Evolutionary conservation across 306 rosid species (phyloP), one percentile per base, ranked within the genome.

Genomic region (Trifolium repens): DNA sequence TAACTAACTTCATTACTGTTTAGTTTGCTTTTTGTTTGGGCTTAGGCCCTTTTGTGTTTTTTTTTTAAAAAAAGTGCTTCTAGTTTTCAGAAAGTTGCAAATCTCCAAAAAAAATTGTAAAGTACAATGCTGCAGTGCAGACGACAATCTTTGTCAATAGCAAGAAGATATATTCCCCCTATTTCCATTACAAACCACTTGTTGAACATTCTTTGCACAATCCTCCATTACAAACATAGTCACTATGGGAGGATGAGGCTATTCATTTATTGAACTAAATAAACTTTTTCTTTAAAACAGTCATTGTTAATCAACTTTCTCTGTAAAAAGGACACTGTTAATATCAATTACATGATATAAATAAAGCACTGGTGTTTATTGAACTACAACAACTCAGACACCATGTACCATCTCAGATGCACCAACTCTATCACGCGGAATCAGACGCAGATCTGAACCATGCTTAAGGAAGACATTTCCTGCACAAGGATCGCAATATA

Each of bases 351-450:
- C 78, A 81, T 34, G 39, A 76, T 34, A 65, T 55, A 55, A 66
- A n/a, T 39, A 60, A 4, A 61, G 24, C 44, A 37, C 34, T 10
- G 17, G 62, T 40, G 47, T 67, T 39, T 14, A 74, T 9, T 15
- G 39, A 68, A 52, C 64, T 71, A 76, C 74, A 37, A 15, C 57
- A 27, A 12, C 50, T 81, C 34, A 63, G 16, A 54, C 84, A 69
- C 0, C 73, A 67, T 10, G 14, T n/a, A 70, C 55, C 54, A 65
- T 55, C 72, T 77, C 61, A 14, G 63, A 60, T 63, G 80, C 73
- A 73, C 86, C 83, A 37, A 82, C 86, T 67, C 86, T 82, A 44
- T 78, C 83, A 13, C 86, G 82, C n/a, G 86, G 86, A 69, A 82
- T 82, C 77, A 82, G 77, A 5, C 86, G 86, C 0, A 78, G 60